phyloP scores from a whole-genome alignment of 2,329 filamentous ascomycete species.

The Aspergillus novofumigatus region DNA sequence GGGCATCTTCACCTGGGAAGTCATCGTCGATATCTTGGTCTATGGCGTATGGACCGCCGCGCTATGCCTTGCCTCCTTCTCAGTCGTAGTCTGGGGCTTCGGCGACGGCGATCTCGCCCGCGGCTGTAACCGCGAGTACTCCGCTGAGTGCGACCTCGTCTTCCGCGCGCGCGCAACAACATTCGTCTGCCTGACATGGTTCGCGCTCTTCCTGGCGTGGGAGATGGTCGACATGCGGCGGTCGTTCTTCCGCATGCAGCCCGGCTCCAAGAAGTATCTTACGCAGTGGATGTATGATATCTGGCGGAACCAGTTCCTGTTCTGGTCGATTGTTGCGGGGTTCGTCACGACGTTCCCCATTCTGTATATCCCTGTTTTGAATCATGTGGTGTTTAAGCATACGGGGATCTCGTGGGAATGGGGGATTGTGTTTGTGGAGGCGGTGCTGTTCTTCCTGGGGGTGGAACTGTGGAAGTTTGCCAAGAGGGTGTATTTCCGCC shows the following conservation, averaged over 20 bases:
- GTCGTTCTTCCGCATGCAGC: conserved; percentile 71
- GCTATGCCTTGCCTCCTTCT: conserved; percentile 61
- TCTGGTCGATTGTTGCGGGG: conserved; percentile 59
- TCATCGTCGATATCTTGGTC: conserved; percentile 75
- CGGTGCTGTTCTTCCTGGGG: conserved; percentile 57
- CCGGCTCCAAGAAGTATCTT: conserved; percentile 55
- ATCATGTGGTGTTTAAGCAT: conserved; percentile 62
- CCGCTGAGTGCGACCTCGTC: conserved; percentile 55
- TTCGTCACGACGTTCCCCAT: conserved; percentile 57
- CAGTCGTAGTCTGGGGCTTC: conserved; percentile 60
- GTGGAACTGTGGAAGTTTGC: conserved; percentile 62
- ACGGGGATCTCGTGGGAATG: conserved; percentile 63
- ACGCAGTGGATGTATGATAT: conserved; percentile 65
- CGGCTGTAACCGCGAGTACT: conserved; percentile 59
- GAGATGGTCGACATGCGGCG: conserved; percentile 70
- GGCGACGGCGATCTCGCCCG: conserved; percentile 56
- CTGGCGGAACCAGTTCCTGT: conserved; percentile 69
- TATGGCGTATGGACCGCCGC: conserved; percentile 75
- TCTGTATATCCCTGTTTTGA: conserved; percentile 66
- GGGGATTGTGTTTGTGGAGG: conserved; percentile 59
- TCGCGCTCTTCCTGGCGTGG: conserved; percentile 74
- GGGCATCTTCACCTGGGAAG: conserved; percentile 73
- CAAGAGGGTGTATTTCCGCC: conserved; percentile 54
- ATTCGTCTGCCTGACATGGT: conserved; percentile 72
- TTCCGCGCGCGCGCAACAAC: conserved; percentile 70